phyloP scores from a whole-genome alignment of 176 grass and related monocot genomes.

The Ampelocalamus luodianensis region DNA sequence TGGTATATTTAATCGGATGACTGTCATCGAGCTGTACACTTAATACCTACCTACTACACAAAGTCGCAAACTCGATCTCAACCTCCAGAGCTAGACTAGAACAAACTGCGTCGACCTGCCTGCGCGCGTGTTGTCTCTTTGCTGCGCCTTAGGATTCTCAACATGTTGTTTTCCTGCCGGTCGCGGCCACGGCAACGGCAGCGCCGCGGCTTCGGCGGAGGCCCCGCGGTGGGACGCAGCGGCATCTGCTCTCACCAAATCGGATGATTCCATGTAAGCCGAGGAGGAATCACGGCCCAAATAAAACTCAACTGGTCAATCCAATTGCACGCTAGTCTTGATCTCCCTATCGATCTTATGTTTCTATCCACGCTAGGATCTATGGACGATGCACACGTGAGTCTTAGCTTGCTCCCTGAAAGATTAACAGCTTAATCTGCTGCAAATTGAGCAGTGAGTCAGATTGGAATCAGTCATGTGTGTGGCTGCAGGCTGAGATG shows the following conservation, averaged over 20 bases:
- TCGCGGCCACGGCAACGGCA: neutral
- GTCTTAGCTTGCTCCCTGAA: neutral
- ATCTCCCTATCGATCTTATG: neutral
- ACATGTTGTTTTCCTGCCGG: constrained; percentile 44
- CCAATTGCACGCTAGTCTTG: neutral
- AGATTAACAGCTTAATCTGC: neutral
- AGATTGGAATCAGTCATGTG: neutral
- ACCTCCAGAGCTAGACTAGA: neutral
- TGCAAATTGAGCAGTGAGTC: neutral
- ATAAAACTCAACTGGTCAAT: neutral
- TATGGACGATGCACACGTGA: constrained; percentile 28
- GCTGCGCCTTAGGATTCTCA: constrained; percentile 25
- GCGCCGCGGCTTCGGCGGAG: constrained; percentile 4
- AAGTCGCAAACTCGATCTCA: neutral
- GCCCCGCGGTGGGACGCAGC: neutral
- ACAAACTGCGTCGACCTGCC: neutral
- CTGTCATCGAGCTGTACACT: constrained; percentile 23
- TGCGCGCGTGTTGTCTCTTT: neutral
- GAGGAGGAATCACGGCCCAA: neutral
- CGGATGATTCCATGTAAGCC: neutral
- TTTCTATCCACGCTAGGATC: neutral
- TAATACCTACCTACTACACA: neutral
- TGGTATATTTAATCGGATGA: neutral
- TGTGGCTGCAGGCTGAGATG: neutral
- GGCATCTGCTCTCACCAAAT: neutral